Base-by-base conservation (phyloP, 306 rosid genomes). In the Gastrolobium bilobum region DNA sequence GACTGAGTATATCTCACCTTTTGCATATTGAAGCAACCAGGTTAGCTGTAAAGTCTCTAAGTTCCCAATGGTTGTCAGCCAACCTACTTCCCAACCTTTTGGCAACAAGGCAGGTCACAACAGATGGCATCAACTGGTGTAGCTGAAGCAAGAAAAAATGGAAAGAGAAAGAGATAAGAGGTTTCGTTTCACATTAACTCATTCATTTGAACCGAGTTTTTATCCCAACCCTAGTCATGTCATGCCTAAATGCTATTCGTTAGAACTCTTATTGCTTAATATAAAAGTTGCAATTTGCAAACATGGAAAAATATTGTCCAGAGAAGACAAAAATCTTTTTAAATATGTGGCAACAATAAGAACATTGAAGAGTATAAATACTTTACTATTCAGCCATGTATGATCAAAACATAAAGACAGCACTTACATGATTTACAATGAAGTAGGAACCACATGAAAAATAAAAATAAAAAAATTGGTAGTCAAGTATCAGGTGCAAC, bases 91-190 rank as follows among this genome's bases (percentile, higher is more conserved):
- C 97, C 87, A 92, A 85, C 80, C 96, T 87, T 85, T 85, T 90
- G 10, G 96, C 88, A 78, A 92, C 97, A 70, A 92, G 96, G 88
- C 97, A 92, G 71, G 97, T 92, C 47, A 90, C 96, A 81, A 92
- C 89, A 79, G 97, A 90, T 68, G 97, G 97, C 97, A 92, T 92
- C 96, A 92, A 90, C 80, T 92, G 97, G 81, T 92, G 97, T 8
- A 92, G 87, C 97, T 92, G 93, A 75, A 79, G 33, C 38, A 69
- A 29, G 54, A 46, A 56, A 70, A 77, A 68, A 35, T 42, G 4
- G 33, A 48, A 61, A 70, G 57, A 51, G 7, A 8, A 63, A 26
- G 38, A 75, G 39, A 51, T 71, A 57, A 77, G 71, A 54, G 34
- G 37, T 48, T 46, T 10, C 35, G 20, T 60, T 77, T 60, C 69